Percentiles rank a stretch among this genome's conserved stretches.
Conservation (phyloP, 1,139 yeast genomes). For the Lodderomyces jiufengensis region DNA sequence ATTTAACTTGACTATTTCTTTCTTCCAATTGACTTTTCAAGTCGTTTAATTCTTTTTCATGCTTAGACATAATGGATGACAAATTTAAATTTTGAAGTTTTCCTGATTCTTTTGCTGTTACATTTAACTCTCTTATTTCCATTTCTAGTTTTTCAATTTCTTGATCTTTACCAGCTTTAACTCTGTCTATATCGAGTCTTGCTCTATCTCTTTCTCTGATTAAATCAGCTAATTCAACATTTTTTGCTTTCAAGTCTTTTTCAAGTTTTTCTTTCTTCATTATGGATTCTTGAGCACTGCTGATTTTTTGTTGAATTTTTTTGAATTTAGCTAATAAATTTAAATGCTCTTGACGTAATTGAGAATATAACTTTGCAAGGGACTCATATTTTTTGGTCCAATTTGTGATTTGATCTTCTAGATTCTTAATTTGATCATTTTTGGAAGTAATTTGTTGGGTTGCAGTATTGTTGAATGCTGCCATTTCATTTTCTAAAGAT, state of each 20-base stretch:
- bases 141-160: slow-evolving; percentile 67
- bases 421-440: slow-evolving; percentile 64
- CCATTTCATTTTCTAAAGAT: slow-evolving; percentile 72
- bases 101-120: slow-evolving; percentile 60
- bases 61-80: slow-evolving; percentile 57
- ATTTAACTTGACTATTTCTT: slow-evolving; percentile 21
- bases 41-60: slow-evolving; percentile 52
- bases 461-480: slow-evolving; percentile 60
- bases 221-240: slow-evolving; percentile 82
- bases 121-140: slow-evolving; percentile 60
- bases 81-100: slow-evolving; percentile 66
- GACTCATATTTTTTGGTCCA: slow-evolving; percentile 91
- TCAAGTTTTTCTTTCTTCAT: slow-evolving; percentile 81
- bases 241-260: slow-evolving; percentile 80
- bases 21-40: slow-evolving; percentile 37
- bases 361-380: slow-evolving; percentile 84
- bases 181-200: slow-evolving; percentile 73
- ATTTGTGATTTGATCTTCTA: slow-evolving; percentile 71
- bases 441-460: slow-evolving; percentile 73
- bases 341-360: slow-evolving; percentile 87
- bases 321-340: slow-evolving; percentile 76
- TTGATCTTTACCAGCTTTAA: slow-evolving; percentile 61
- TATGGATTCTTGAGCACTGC: slow-evolving; percentile 89
- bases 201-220: slow-evolving; percentile 91
- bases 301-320: slow-evolving; percentile 82